A percentile compares a stretch with the other conserved stretches of the same genome.
phyloP scores from a whole-genome alignment of 352 stramenopile species.

The Pythium aristosporum region DNA sequence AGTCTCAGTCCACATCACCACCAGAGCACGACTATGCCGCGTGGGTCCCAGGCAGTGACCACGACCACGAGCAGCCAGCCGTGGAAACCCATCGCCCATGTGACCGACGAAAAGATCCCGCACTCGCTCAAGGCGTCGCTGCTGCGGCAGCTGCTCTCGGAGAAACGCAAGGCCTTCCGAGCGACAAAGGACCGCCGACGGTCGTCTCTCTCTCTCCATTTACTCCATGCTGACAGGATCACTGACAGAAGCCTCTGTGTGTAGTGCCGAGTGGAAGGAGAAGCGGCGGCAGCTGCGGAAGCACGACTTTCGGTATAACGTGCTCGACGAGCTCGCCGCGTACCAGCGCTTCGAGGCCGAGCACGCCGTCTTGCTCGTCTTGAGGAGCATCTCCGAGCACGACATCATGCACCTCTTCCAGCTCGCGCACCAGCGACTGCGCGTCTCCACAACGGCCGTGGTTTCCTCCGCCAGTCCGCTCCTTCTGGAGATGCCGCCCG shows the following conservation, averaged over 20 bases:
- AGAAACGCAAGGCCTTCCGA: conserved; percentile 59
- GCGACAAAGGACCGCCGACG: conserved; percentile 36
- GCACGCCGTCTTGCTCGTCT: conserved; percentile 63
- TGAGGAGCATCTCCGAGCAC: conserved; percentile 55
- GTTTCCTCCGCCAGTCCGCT: neutral
- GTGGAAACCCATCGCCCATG: conserved; percentile 9
- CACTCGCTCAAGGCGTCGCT: conserved; percentile 51
- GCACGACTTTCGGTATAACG: conserved; percentile 68
- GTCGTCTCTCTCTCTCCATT: conserved; percentile 3
- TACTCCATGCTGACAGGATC: neutral
- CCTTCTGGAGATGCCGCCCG: neutral
- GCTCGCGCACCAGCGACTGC: conserved; percentile 30
- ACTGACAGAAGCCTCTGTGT: conserved; percentile 2
- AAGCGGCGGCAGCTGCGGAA: conserved; percentile 47
- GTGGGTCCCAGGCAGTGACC: conserved; percentile 1
- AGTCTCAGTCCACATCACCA: conserved; percentile 14
- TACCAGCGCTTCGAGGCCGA: conserved; percentile 64
- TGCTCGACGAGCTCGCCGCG: conserved; percentile 60
- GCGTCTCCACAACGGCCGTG: conserved; percentile 12
- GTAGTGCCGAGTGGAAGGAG: conserved; percentile 50
- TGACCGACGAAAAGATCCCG: conserved; percentile 42
- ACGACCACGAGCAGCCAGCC: conserved; percentile 1
- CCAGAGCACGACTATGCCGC: conserved; percentile 10
- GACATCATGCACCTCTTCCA: conserved; percentile 63
- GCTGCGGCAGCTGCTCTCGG: conserved; percentile 51